phyloP scores from a whole-genome alignment of 1,139 yeast species.

The Geotrichum restrictum region DNA sequence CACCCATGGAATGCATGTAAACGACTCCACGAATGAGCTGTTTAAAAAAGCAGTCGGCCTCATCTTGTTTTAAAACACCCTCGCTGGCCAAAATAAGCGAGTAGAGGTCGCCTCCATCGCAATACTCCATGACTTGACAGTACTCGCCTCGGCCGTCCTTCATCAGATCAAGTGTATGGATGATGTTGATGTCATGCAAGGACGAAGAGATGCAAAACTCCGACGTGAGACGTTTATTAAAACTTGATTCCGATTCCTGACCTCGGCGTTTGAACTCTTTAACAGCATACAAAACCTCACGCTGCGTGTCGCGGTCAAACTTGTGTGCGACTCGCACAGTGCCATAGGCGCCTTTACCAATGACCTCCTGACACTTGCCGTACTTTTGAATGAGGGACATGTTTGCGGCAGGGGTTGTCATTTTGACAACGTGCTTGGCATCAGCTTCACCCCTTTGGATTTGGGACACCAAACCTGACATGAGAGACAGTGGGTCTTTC shows the following conservation, averaged over 20 bases:
- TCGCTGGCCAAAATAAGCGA: constrained; percentile 81
- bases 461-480: constrained; percentile 62
- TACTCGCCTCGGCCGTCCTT: constrained; percentile 90
- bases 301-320: constrained; percentile 41
- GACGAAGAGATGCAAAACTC: constrained; percentile 86
- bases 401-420: constrained; percentile 23
- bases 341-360: constrained; percentile 87
- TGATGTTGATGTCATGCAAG: constrained; percentile 72
- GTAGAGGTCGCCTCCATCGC: constrained; percentile 91
- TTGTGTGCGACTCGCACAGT: constrained; percentile 70
- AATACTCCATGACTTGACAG: constrained; percentile 95
- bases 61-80: constrained; percentile 68
- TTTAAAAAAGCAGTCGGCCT: constrained; percentile 94
- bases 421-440: constrained; percentile 17
- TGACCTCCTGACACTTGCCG: constrained; percentile 72
- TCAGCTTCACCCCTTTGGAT: constrained; percentile 21
- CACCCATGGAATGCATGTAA: constrained; percentile 97
- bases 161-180: constrained; percentile 78
- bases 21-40: constrained; percentile 86
- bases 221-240: constrained; percentile 70
- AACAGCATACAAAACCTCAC: constrained; percentile 66
- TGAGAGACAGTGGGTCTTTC: constrained; percentile 58
- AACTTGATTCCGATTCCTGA: constrained; percentile 55
- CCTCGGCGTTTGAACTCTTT: constrained; percentile 67
- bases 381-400: constrained; percentile 58